Percentiles rank a stretch among this genome's conserved stretches.
phyloP scores from a whole-genome alignment of 2,329 filamentous ascomycete genomes.

The Aspergillus novofumigatus region DNA sequence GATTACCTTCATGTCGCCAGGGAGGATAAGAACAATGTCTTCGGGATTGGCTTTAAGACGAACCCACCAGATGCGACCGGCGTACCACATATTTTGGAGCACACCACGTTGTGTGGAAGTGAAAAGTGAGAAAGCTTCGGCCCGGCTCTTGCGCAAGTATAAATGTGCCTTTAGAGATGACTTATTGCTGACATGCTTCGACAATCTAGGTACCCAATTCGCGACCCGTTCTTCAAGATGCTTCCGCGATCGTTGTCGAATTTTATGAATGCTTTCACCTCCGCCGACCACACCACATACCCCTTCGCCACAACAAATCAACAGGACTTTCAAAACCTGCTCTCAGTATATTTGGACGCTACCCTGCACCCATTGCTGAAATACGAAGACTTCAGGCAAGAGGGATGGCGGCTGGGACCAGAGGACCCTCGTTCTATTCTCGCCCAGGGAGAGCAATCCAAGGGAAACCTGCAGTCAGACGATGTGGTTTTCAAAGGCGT shows the following conservation, averaged over 20 bases:
- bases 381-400: slow-evolving; percentile 87
- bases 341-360: slow-evolving; percentile 94
- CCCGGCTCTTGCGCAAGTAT: neutral
- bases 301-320: slow-evolving; percentile 95
- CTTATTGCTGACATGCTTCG: slow-evolving; percentile 8
- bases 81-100: slow-evolving; percentile 93
- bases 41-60: slow-evolving; percentile 98
- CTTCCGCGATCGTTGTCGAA: slow-evolving; percentile 95
- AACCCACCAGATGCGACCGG: slow-evolving; percentile 96
- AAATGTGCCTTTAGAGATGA: neutral
- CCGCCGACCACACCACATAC: slow-evolving; percentile 93
- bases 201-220: slow-evolving; percentile 74
- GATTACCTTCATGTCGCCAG: slow-evolving; percentile 93
- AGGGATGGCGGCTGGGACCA: slow-evolving; percentile 93
- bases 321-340: slow-evolving; percentile 91
- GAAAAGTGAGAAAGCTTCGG: slow-evolving; percentile 63
- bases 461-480: slow-evolving; percentile 60
- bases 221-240: slow-evolving; percentile 99
- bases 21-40: slow-evolving; percentile 98
- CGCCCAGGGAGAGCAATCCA: slow-evolving; percentile 41
- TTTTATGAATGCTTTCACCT: slow-evolving; percentile 99
- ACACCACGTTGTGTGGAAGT: slow-evolving; percentile 93
- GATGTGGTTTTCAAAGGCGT: slow-evolving; percentile 85
- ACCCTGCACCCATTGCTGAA: slow-evolving; percentile 88
- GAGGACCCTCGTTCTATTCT: slow-evolving; percentile 69